phyloP scores from a whole-genome alignment of 345 rosid genomes.

The Ailanthus altissimus region DNA sequence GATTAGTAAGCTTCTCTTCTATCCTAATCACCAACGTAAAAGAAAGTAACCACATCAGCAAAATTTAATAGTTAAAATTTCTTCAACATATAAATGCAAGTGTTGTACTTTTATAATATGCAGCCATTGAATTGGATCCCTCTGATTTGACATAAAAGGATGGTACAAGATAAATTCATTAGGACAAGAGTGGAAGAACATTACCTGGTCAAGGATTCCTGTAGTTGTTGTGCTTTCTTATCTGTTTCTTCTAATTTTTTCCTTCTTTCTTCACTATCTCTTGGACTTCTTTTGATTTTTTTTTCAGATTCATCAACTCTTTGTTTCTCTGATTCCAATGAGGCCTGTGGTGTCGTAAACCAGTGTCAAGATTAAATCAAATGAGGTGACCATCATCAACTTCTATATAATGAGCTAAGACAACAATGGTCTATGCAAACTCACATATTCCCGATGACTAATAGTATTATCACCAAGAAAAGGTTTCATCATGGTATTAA shows the following conservation, averaged over 20 bases:
- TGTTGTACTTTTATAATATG: conserved; percentile 5
- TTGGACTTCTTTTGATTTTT: conserved; percentile 56
- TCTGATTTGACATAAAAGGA: conserved; percentile 1
- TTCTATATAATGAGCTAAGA: background rate
- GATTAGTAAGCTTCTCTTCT: conserved; percentile 79
- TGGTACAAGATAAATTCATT: background rate
- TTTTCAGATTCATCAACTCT: conserved; percentile 59
- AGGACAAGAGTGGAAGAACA: background rate
- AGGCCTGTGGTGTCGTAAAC: conserved; percentile 38
- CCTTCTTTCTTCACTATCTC: conserved; percentile 52
- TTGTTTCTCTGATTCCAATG: conserved; percentile 64
- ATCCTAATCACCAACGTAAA: conserved; percentile 47
- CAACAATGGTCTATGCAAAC: background rate
- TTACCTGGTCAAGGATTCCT: conserved; percentile 76
- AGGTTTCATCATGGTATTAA: background rate
- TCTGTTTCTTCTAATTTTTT: conserved; percentile 74
- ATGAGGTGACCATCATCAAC: background rate
- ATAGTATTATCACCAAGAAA: background rate
- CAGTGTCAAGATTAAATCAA: conserved; percentile 17
- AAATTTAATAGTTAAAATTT: conserved; percentile 6
- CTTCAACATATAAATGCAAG: background rate
- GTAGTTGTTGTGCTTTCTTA: conserved; percentile 69
- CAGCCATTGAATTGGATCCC: background rate
- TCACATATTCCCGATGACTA: background rate
- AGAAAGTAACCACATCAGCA: conserved; percentile 19